phyloP scores from a whole-genome alignment of 192 early-diverging fungal species.

The Diversispora eburnea region DNA sequence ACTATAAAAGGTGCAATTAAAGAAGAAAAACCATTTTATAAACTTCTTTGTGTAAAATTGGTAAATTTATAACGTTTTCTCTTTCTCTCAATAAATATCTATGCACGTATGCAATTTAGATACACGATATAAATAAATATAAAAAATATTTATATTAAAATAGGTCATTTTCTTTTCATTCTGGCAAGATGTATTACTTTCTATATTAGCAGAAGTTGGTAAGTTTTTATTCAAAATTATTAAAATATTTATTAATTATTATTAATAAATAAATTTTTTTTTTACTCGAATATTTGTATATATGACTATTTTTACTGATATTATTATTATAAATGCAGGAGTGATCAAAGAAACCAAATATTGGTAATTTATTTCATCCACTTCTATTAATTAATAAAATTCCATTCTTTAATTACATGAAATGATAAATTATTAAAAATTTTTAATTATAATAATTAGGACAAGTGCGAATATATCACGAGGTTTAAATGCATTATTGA shows the following conservation, averaged over 20 bases:
- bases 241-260: not conserved
- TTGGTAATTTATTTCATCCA: not conserved
- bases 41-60: constrained; percentile 43
- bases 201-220: constrained; percentile 29
- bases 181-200: constrained; percentile 34
- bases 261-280: too few species aligned
- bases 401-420: not conserved
- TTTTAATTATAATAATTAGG: constrained; percentile 34
- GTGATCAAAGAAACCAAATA: not conserved
- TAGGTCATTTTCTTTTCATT: constrained; percentile 42
- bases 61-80: not conserved
- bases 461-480: constrained; percentile 33
- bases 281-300: not conserved
- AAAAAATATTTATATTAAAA: not conserved
- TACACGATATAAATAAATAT: not conserved
- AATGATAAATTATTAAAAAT: constrained; percentile 14
- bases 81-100: not conserved
- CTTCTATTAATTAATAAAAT: not conserved
- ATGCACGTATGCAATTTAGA: too few species aligned
- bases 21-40: constrained; percentile 43
- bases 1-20: constrained; percentile 52
- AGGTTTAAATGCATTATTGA: constrained; percentile 34
- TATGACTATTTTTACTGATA: not conserved
- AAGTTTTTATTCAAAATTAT: not conserved
- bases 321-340: not conserved